These are phyloP conservation scores for Phyllostachys edulis DNA, from an alignment of 176 grass and related monocot species.

Conservation along the genomic window DNA sequence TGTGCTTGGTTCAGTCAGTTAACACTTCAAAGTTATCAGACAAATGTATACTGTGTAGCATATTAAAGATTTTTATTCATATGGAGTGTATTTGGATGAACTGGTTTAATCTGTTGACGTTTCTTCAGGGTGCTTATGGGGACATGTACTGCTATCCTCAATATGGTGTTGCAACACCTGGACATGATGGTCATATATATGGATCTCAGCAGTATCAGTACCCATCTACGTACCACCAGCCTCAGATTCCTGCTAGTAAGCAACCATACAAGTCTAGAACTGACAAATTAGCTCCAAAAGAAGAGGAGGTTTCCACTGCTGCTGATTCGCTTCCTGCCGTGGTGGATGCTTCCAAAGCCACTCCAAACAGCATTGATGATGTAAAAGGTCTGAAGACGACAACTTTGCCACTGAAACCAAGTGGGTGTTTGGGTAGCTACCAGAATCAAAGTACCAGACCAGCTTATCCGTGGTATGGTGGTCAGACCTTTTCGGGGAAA, in stretches of 20 bases:
- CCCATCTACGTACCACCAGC: conserved; percentile 43
- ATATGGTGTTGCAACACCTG: conserved; percentile 48
- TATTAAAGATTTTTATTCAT: not conserved
- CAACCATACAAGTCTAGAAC: conserved; percentile 30
- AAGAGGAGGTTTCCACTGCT: conserved; percentile 35
- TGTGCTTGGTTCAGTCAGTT: not conserved
- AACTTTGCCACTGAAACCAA: conserved; percentile 28
- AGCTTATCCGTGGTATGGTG: conserved; percentile 39
- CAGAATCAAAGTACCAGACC: conserved; percentile 44
- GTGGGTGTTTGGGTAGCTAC: conserved; percentile 35
- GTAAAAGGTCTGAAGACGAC: conserved; percentile 33
- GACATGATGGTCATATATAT: conserved; percentile 59
- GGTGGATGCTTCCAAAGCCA: conserved; percentile 34
- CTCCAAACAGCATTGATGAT: conserved; percentile 29
- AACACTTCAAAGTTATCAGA: not conserved
- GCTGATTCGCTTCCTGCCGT: conserved; percentile 25
- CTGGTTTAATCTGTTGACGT: not conserved
- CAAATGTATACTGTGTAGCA: not conserved
- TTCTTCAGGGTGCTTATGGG: conserved; percentile 65
- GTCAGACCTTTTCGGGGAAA: conserved; percentile 27
- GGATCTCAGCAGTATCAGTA: conserved; percentile 61
- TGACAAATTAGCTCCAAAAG: conserved; percentile 13
- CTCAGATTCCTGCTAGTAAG: conserved; percentile 35
- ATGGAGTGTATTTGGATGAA: not conserved
- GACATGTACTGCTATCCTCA: conserved; percentile 72